phyloP scores from a whole-genome alignment of 306 rosid genomes.

The Cucurbita pepo region DNA sequence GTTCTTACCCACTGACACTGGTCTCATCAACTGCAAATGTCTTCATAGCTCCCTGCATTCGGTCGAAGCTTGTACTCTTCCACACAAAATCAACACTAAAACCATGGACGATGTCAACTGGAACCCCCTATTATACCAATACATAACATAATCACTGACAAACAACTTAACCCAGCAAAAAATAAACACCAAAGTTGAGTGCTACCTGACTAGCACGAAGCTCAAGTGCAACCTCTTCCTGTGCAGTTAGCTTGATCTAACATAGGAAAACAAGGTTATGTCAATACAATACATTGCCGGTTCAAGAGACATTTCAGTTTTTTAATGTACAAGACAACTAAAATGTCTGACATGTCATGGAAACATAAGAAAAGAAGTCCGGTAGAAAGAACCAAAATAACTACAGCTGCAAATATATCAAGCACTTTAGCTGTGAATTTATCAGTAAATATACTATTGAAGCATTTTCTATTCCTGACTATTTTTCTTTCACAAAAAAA shows the following conservation, averaged over 20 bases:
- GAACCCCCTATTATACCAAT: conserved; percentile 70
- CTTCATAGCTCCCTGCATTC: conserved; percentile 99
- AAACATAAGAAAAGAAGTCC: not conserved
- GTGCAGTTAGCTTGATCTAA: conserved; percentile 94
- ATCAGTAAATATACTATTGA: not conserved
- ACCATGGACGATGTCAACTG: conserved; percentile 91
- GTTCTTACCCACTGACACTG: conserved; percentile 91
- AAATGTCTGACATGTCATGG: not conserved
- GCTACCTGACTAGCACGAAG: conserved; percentile 94
- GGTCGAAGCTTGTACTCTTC: conserved; percentile 98
- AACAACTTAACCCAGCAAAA: conserved; percentile 1
- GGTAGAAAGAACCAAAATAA: not conserved
- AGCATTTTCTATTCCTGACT: not conserved
- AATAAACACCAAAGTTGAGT: not conserved
- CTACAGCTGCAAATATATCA: not conserved
- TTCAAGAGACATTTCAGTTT: not conserved
- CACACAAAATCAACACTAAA: conserved; percentile 97
- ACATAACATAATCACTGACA: conserved; percentile 11
- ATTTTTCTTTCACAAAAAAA: not conserved
- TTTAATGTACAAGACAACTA: not conserved
- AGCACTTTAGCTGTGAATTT: not conserved
- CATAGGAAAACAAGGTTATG: not conserved
- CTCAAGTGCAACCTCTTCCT: conserved; percentile 96
- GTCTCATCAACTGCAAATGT: conserved; percentile 99
- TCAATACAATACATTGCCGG: not conserved